These are phyloP conservation scores for Cystoisospora suis DNA, from an alignment of 169 alveolate species.

Conservation along the genomic window DNA sequence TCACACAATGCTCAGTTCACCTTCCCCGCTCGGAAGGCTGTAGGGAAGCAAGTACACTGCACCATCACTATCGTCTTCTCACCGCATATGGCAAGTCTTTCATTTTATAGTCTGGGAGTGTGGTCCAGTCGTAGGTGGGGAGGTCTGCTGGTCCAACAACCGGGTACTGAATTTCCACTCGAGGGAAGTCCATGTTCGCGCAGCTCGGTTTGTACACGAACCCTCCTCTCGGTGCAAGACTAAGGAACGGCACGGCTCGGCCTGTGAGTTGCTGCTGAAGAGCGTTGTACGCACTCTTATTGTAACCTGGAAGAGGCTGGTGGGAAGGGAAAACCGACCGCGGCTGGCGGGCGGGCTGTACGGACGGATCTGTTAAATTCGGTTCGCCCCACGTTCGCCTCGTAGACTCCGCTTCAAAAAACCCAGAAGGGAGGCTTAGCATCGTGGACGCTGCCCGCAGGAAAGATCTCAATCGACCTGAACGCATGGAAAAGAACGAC, in stretches of 20 bases:
- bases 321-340: background rate
- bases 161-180: background rate
- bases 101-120: conserved; percentile 14
- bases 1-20: background rate
- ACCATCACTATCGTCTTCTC: background rate
- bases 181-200: background rate
- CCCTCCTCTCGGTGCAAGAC: conserved; percentile 19
- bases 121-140: conserved; percentile 40
- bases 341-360: conserved; percentile 36
- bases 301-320: background rate
- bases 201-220: background rate
- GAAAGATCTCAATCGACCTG: too few relatives aligned
- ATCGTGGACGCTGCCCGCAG: too few relatives aligned
- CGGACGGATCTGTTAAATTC: conserved; percentile 42
- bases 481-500: too few relatives aligned
- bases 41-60: background rate
- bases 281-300: background rate
- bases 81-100: conserved; percentile 47
- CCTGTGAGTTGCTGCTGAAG: background rate
- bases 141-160: background rate
- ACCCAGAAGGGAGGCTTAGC: conserved; percentile 40
- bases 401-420: conserved; percentile 51
- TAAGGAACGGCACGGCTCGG: background rate
- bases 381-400: conserved; percentile 56
- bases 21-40: background rate